A percentile compares a stretch with the other conserved stretches of the same genome.
Conservation (phyloP, 192 early-diverging fungal genomes). For the Backusella westeae region DNA sequence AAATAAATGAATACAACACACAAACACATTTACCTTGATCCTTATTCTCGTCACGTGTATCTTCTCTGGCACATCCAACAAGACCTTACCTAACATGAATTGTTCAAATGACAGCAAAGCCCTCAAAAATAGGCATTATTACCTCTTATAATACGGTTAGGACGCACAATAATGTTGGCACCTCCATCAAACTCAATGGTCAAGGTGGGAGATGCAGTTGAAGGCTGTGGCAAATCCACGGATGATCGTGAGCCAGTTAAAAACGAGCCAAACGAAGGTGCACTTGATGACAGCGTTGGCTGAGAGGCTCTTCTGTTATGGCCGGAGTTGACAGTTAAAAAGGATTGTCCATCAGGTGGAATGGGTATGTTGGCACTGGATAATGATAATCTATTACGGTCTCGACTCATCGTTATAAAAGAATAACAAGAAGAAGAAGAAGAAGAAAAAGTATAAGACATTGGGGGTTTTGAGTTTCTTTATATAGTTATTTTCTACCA, state of each 20-base stretch:
- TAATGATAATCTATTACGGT: neutral
- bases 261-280: constrained; percentile 6
- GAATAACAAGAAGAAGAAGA: neutral
- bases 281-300: constrained; percentile 17
- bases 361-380: neutral
- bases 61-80: constrained; percentile 26
- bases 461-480: neutral
- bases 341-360: neutral
- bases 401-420: neutral
- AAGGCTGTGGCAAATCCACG: neutral
- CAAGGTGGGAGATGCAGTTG: neutral
- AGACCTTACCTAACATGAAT: constrained; percentile 25
- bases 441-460: neutral
- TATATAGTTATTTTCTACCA: neutral
- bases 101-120: neutral
- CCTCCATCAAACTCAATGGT: constrained; percentile 37
- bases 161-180: constrained; percentile 34
- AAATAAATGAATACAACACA: neutral
- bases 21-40: constrained; percentile 28
- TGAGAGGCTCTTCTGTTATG: neutral
- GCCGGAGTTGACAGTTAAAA: neutral
- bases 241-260: neutral
- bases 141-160: constrained; percentile 38
- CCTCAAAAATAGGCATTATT: neutral
- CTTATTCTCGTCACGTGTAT: constrained; percentile 34